Evolutionary conservation across 495 filamentous ascomycete species (phyloP).

Genomic region (Symbiotaphrina buchneri): DNA sequence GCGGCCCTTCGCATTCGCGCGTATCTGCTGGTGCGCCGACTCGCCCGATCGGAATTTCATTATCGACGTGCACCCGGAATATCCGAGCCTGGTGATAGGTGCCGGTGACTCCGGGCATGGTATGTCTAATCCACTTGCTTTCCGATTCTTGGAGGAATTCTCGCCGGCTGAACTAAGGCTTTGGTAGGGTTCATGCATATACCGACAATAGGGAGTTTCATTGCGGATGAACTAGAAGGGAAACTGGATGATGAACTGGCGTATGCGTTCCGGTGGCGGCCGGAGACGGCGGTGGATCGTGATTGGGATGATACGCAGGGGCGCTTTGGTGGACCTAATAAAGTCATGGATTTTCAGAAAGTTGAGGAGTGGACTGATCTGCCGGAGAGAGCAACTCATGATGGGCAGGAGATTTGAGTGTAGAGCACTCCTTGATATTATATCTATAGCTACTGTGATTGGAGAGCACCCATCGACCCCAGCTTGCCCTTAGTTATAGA

Average conservation of each 20-base stretch:
- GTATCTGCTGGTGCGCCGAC: slow-evolving; percentile 31
- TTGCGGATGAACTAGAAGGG: slow-evolving; percentile 22
- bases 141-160: too few species aligned
- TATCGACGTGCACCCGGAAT: slow-evolving; percentile 20
- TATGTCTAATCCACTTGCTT: too few species aligned
- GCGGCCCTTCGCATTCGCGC: slow-evolving; percentile 21
- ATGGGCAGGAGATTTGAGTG: too few species aligned
- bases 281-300: slow-evolving; percentile 20
- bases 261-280: slow-evolving; percentile 23
- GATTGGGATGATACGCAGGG: slow-evolving; percentile 26
- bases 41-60: slow-evolving; percentile 25
- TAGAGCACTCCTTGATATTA: too few species aligned
- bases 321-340: slow-evolving; percentile 19
- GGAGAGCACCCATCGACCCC: too few species aligned
- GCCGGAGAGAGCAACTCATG: too few species aligned
- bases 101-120: slow-evolving; percentile 27
- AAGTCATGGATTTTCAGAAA: slow-evolving; percentile 23
- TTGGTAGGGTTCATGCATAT: slow-evolving; percentile 27
- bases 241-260: slow-evolving; percentile 15
- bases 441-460: too few species aligned
- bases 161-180: too few species aligned
- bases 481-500: too few species aligned
- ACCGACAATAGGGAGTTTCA: slow-evolving; percentile 22
- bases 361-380: too few species aligned
- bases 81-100: slow-evolving; percentile 19